phyloP scores from a whole-genome alignment of 305 asterid species.

The Solanum aculeatissimum region DNA sequence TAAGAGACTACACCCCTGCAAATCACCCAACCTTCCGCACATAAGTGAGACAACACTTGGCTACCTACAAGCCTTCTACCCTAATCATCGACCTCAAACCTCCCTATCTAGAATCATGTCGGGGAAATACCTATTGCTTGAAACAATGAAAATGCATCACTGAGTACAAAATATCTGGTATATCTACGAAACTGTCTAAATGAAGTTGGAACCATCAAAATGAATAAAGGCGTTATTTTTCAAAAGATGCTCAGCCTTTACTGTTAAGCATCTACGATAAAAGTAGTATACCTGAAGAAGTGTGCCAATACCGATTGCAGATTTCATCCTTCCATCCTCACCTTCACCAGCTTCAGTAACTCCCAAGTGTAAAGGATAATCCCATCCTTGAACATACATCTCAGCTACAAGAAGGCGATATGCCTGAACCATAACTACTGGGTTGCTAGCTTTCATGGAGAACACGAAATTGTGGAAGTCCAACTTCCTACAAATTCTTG shows the following conservation, averaged over 20 bases:
- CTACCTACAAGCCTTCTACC: not conserved
- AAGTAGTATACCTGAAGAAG: slow-evolving; percentile 42
- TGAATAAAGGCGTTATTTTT: not conserved
- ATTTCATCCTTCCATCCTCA: slow-evolving; percentile 99
- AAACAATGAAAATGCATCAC: not conserved
- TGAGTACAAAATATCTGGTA: not conserved
- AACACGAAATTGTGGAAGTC: slow-evolving; percentile 95
- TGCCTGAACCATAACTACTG: slow-evolving; percentile 97
- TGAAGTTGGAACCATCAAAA: not conserved
- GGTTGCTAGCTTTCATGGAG: slow-evolving; percentile 99
- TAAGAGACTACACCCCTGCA: not conserved
- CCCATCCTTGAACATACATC: slow-evolving; percentile 99
- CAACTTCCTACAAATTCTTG: slow-evolving; percentile 87
- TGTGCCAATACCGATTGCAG: slow-evolving; percentile 98
- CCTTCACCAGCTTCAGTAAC: slow-evolving; percentile 99
- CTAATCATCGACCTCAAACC: not conserved
- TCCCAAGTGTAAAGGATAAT: slow-evolving; percentile 95
- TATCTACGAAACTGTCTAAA: not conserved
- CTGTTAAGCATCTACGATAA: not conserved
- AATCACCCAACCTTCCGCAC: not conserved
- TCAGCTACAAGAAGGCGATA: slow-evolving; percentile 98
- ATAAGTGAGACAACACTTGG: not conserved
- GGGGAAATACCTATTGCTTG: not conserved
- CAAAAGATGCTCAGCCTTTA: not conserved
- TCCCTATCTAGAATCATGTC: not conserved